Evolutionary conservation across 192 early-diverging fungal species (phyloP).

Genomic region (Coemansia sp.): DNA sequence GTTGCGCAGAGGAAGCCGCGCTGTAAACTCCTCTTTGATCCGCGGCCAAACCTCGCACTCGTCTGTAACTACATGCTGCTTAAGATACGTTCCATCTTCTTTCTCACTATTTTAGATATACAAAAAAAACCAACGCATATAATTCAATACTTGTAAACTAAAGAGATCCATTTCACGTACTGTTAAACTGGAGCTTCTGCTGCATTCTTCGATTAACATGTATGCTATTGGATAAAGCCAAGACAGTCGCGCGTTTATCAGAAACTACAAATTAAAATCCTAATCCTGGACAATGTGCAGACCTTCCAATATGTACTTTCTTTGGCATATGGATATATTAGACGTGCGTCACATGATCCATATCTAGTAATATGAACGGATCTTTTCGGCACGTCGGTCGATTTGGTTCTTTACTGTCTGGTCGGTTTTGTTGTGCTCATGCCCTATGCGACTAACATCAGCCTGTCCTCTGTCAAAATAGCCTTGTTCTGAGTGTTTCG

Average conservation of each 20-base stretch:
- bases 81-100: constrained; percentile 15
- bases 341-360: constrained; percentile 5
- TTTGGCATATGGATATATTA: not conserved
- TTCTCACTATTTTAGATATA: not conserved
- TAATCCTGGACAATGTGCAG: not conserved
- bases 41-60: constrained; percentile 57
- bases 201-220: not conserved
- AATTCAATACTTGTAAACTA: not conserved
- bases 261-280: not conserved
- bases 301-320: not conserved
- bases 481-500: constrained; percentile 24
- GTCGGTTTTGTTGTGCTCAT: not conserved
- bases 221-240: not conserved
- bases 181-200: not conserved
- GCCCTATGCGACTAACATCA: not conserved
- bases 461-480: constrained; percentile 20
- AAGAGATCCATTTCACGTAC: not conserved
- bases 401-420: constrained; percentile 5
- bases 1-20: constrained; percentile 77
- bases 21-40: constrained; percentile 63
- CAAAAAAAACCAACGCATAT: not conserved
- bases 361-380: constrained; percentile 46
- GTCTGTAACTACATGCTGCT: constrained; percentile 17
- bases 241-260: not conserved
- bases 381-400: constrained; percentile 47